Evolutionary conservation across 2,329 filamentous ascomycete species (phyloP), one percentile per base, ranked within the genome.

Genomic region (Hymenoscyphus fructigenus): DNA sequence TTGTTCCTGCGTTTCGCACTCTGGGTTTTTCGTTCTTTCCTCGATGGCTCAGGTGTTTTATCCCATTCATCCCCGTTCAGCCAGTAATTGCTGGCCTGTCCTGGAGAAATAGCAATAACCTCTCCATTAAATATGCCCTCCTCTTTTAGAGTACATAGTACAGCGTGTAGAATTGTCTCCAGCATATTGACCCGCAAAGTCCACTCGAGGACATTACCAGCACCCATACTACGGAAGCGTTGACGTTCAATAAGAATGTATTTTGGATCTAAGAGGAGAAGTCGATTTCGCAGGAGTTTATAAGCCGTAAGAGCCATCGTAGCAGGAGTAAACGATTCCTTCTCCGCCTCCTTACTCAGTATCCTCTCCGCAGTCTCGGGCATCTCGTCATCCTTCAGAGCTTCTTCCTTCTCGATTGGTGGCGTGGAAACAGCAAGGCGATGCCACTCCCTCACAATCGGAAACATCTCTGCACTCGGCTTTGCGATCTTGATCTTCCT

Each of bases 161-260:
- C 82, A 9, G 89, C 89, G 80, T 93, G 90, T 0, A 96, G 78
- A 87, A 95, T 95, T 3, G 87, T 86, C 76, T 96, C 92, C 26
- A 96, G 83, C 72, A 90, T 88, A 69, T 94, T 94, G 9, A 96
- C 91, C 1, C 91, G 82, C 50, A 95, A 75, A 2, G 91, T 94
- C 92, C 92, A 96, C 77, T 96, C 91, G 66, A 88, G 85, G 1
- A 96, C 87, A 0, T 87, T 84, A 0, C 85, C 78, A 0, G 79
- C 82, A 9, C 89, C 85, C n/a, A 82, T 83, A 2, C 86, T 88
- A 2, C 92, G 87, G 72, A 81, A 85, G 3, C 84, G 82, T 71
- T 87, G 84, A 20, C 82, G 79, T 74, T 86, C 84, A 64, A 96
- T 92, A 1, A 95, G 79, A 34, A 96, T 81, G 61, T 90, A 83